Base-by-base conservation (phyloP, 768 basidiomycete species). In the Phaffia tasmanica region DNA sequence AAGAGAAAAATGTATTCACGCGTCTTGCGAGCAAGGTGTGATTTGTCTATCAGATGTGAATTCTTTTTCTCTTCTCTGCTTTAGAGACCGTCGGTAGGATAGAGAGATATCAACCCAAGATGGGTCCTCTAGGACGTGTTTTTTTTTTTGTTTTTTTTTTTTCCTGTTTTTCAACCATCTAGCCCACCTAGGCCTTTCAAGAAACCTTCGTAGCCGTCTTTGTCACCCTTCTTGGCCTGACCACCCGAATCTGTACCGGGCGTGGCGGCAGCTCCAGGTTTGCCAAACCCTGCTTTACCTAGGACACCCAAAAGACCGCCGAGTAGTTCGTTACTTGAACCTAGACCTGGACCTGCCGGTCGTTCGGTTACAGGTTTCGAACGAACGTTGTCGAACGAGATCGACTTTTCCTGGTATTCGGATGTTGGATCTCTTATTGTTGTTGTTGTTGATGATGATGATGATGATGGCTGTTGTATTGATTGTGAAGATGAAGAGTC, bases 151-250 rank as follows among this genome's bases (percentile, higher is more conserved):
- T n/a, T n/a, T n/a, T n/a, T n/a, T n/a, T n/a, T n/a, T n/a, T n/a
- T n/a, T n/a, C n/a, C n/a, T n/a, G n/a, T 5, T 63, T n/a, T 27
- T 32, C 35, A 21, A 15, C 11, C 35, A 46, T 49, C 58, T 27
- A 51, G n/a, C 0, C 55, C 64, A 23, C 48, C 57, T 48, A 58
- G 25, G 19, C 57, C 64, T 55, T 59, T 55, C 57, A 57, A 60
- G 21, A 51, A 65, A 9, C 57, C 57, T 23, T 42, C 47, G 21
- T 59, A 58, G 15, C 55, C 64, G 53, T 59, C 64, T n/a, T 51
- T 54, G 35, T 65, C 64, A 32, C 60, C 57, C 57, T 65, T 65
- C 64, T 65, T 65, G 35, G 35, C 56, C 42, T 57, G 8, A n/a
- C 42, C 48, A 58, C 57, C 47, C 14, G 30, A 25, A 6, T 18